A percentile compares a stretch with the other conserved stretches of the same genome.
These are phyloP conservation scores for Coemansia sp. DNA, from an alignment of 192 early-diverging fungal genomes.

Conservation along the genomic window DNA sequence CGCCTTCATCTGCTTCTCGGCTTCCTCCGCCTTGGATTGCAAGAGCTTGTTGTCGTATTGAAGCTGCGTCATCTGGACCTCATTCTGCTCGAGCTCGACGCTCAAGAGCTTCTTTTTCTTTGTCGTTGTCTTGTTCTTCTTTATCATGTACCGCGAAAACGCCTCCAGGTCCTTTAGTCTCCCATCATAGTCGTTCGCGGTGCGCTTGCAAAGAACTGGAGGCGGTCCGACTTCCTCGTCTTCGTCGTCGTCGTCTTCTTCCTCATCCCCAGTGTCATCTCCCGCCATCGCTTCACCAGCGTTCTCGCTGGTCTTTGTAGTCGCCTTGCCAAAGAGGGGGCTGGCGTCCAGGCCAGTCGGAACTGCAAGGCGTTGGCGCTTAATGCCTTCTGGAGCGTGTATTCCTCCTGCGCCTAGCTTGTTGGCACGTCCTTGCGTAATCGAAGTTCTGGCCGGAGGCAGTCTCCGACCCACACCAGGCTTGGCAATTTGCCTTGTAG, in stretches of 20 bases:
- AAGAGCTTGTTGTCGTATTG: constrained; percentile 43
- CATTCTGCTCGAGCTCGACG: constrained; percentile 58
- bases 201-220: constrained; percentile 26
- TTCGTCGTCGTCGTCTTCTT: constrained; percentile 17
- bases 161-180: constrained; percentile 80
- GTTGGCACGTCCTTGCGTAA: constrained; percentile 32
- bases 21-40: constrained; percentile 31
- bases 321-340: background rate
- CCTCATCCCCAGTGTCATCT: constrained; percentile 11
- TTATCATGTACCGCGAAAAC: constrained; percentile 50
- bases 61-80: constrained; percentile 45
- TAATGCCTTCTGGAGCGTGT: constrained; percentile 15
- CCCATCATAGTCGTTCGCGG: constrained; percentile 58
- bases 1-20: constrained; percentile 24
- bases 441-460: constrained; percentile 28
- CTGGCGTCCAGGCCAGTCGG: background rate
- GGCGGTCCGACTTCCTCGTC: constrained; percentile 36
- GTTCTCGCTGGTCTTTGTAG: background rate
- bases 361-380: constrained; percentile 27
- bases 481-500: constrained; percentile 13
- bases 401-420: background rate
- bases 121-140: constrained; percentile 54
- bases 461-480: constrained; percentile 29
- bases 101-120: constrained; percentile 57
- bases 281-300: background rate